Evolutionary conservation across 495 filamentous ascomycete species (phyloP), one percentile per base, ranked within the genome.

Genomic region (Penicillium longicatenatum): DNA sequence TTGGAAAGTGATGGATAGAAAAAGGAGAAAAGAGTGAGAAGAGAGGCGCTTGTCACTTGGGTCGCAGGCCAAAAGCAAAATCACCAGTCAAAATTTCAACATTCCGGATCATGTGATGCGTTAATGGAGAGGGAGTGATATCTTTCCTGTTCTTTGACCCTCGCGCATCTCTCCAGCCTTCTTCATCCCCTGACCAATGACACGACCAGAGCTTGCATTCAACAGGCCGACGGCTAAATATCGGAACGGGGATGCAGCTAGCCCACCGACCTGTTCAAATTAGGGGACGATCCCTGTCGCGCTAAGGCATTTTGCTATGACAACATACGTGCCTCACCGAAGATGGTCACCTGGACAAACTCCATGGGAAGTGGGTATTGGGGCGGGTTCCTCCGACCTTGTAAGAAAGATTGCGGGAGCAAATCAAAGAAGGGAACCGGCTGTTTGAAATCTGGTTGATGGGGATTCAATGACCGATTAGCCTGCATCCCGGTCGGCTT

Each of bases 331-430:
- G 3, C 31, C 12, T 39, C 37, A 39, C 37, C 37, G 37, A 12
- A 17, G 16, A 30, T 6, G 24, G 45, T 48, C 45, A 48, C 22
- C 22, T 31, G 45, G n/a, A 29, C 45, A 30, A 3, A 17, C 14
- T 48, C 45, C 45, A 22, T 17, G 20, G 41, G n/a, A 17, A 22
- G 45, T 48, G 45, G 45, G 29, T 48, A 26, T 24, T 24, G 45
- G 24, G 24, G 45, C 16, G 45, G 45, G n/a, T 8, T 48, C 9
- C 12, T 22, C 43, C 45, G 45, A 30, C 45, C 14, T 19, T 16
- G 4, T 16, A 30, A 29, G 11, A 26, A 30, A 29, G 22, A 48
- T 31, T 10, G n/a, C 26, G 45, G 45, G 45, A 30, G 19, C 22
- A 11, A 45, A 22, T 22, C 24, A 26, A 48, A 31, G 22, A 11